These are phyloP conservation scores for Thermothelomyces thermophilus DNA, from an alignment of 2,329 filamentous ascomycete species.

Conservation along the genomic window DNA sequence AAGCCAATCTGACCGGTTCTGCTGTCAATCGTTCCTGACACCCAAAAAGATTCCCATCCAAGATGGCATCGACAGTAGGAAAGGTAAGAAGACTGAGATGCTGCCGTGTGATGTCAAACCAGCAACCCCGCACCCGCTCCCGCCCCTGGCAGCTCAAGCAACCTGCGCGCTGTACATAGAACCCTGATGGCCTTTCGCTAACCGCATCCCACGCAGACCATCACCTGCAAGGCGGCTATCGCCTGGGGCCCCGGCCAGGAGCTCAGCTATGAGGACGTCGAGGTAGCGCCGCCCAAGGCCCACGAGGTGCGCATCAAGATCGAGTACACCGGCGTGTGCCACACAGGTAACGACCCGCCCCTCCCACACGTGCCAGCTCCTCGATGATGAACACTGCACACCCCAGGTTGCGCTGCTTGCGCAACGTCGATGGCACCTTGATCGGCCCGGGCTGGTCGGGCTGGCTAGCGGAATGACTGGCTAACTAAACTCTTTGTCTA, in stretches of 20 bases:
- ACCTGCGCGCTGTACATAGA: neutral
- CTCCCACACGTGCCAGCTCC: neutral
- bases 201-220: conserved; percentile 55
- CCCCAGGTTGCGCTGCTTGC: too few species aligned
- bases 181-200: conserved; percentile 4
- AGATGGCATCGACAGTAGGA: conserved; percentile 25
- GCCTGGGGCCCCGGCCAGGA: conserved; percentile 95
- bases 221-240: conserved; percentile 94
- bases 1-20: neutral
- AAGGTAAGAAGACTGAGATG: conserved; percentile 19
- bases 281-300: conserved; percentile 81
- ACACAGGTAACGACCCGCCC: conserved; percentile 60
- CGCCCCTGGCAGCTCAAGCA: neutral
- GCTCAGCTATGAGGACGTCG: conserved; percentile 82
- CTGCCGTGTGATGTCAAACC: neutral
- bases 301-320: conserved; percentile 96
- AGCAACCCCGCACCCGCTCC: conserved; percentile 11
- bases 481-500: neutral
- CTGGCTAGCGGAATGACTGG: too few species aligned
- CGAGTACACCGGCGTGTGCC: conserved; percentile 97
- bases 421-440: conserved; percentile 12
- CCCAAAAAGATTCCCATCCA: neutral
- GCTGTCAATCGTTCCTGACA: neutral
- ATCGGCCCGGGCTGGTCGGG: conserved; percentile 3
- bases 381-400: too few species aligned